Evolutionary conservation across 768 basidiomycete species (phyloP).

Genomic region (Rhizopogon vesiculosus): DNA sequence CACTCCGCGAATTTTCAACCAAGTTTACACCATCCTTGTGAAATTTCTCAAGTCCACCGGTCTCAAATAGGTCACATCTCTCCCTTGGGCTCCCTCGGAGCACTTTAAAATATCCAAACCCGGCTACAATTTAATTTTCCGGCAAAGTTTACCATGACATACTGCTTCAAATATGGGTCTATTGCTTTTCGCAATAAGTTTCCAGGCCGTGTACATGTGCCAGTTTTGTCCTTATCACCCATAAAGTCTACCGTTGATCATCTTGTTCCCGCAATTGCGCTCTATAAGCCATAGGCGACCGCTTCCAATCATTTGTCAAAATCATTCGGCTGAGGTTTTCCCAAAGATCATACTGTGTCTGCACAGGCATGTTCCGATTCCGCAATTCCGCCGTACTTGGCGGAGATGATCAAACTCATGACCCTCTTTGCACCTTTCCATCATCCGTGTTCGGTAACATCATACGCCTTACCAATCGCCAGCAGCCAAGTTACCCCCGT

Average conservation of each 20-base stretch:
- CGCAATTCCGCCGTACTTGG: background rate
- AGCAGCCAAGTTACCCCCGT: background rate
- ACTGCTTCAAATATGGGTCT: background rate
- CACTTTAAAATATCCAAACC: background rate
- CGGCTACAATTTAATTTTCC: background rate
- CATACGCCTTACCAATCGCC: background rate
- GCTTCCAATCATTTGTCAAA: background rate
- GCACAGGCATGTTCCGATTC: background rate
- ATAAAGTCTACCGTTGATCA: background rate
- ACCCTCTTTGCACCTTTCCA: background rate
- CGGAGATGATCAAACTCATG: constrained; percentile 1
- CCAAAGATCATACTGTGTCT: background rate
- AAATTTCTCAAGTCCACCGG: background rate
- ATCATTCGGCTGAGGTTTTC: background rate
- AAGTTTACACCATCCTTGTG: background rate
- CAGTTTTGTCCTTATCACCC: background rate
- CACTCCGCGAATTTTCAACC: background rate
- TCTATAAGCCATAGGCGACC: background rate
- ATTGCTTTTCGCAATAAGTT: background rate
- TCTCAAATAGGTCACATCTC: background rate
- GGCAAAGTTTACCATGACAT: background rate
- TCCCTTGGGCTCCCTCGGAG: background rate
- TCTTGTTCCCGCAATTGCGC: background rate
- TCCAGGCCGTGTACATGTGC: background rate
- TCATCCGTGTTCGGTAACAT: background rate